These are phyloP conservation scores for Penicillium sp. DNA, from an alignment of 2,329 filamentous ascomycete genomes.

Conservation along the genomic window DNA sequence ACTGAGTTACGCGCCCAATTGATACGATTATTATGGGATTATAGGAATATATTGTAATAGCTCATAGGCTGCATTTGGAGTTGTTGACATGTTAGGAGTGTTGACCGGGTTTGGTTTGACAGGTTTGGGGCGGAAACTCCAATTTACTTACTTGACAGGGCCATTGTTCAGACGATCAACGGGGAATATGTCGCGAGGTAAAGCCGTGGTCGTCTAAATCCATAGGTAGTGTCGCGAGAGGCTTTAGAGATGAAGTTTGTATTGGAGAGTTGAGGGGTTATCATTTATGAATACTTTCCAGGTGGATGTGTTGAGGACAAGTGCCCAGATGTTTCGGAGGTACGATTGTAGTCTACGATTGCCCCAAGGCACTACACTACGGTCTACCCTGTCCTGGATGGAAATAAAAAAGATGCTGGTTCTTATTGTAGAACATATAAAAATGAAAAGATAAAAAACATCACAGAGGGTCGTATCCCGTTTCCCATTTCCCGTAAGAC, in stretches of 20 bases:
- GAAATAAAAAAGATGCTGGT: not conserved
- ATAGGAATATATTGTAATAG: fast-evolving
- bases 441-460: slow-evolving; percentile 19
- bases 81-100: too few relatives aligned
- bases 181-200: not conserved
- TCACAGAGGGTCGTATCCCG: slow-evolving; percentile 28
- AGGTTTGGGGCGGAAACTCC: not conserved
- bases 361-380: not conserved
- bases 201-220: too few relatives aligned
- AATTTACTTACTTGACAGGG: not conserved
- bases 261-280: too few relatives aligned
- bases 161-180: not conserved
- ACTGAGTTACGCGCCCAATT: too few relatives aligned
- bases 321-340: not conserved
- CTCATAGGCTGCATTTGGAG: not conserved
- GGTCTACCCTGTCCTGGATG: not conserved
- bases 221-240: not conserved
- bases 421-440: slow-evolving; percentile 8
- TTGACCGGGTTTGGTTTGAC: too few relatives aligned
- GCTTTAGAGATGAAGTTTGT: not conserved
- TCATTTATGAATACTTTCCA: too few relatives aligned
- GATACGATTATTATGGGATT: fast-evolving
- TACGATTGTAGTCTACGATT: not conserved
- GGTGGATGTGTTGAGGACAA: not conserved
- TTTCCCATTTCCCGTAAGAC: slow-evolving; percentile 31